These are phyloP conservation scores for Aphanomyces invadans DNA, from an alignment of 352 stramenopile species.

Conservation along the genomic window DNA sequence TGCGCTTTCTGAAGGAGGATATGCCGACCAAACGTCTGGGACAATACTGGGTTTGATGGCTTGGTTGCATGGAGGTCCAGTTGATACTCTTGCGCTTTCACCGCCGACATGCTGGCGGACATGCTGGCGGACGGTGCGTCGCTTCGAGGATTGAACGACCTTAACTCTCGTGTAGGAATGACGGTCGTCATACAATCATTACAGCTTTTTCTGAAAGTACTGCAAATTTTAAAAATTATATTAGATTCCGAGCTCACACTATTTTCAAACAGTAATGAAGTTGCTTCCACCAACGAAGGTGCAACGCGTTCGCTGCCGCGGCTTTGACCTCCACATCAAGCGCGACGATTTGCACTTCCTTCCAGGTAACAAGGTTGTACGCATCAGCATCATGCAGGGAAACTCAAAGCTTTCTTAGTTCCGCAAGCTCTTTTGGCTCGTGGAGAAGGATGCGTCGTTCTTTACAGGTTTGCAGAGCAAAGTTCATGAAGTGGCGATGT, in stretches of 20 bases:
- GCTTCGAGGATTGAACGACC: too few species aligned
- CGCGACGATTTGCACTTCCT: conserved; percentile 71
- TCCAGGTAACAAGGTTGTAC: conserved; percentile 70
- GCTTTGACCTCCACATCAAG: conserved; percentile 71
- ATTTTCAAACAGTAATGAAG: not conserved
- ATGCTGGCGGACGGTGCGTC: too few species aligned
- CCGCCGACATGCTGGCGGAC: not conserved
- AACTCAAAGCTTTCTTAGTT: conserved; percentile 36
- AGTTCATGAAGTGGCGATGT: not conserved
- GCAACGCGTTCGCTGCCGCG: conserved; percentile 54
- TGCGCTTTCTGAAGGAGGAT: conserved; percentile 12
- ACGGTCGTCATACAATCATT: too few species aligned
- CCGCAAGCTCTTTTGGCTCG: conserved; percentile 76
- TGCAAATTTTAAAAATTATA: too few species aligned
- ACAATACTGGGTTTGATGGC: conserved; percentile 3
- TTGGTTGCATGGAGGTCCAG: conserved; percentile 9
- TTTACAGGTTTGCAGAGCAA: conserved; percentile 33
- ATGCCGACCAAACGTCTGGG: conserved; percentile 16
- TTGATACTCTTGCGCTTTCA: conserved; percentile 2
- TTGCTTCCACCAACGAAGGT: conserved; percentile 35
- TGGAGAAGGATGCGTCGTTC: conserved; percentile 54
- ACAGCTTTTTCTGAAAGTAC: too few species aligned
- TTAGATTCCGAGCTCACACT: not conserved
- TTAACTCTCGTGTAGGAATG: too few species aligned
- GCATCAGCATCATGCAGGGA: not conserved